Evolutionary conservation across 257 asterid species (phyloP).

Genomic region (Plectranthus barbatus): DNA sequence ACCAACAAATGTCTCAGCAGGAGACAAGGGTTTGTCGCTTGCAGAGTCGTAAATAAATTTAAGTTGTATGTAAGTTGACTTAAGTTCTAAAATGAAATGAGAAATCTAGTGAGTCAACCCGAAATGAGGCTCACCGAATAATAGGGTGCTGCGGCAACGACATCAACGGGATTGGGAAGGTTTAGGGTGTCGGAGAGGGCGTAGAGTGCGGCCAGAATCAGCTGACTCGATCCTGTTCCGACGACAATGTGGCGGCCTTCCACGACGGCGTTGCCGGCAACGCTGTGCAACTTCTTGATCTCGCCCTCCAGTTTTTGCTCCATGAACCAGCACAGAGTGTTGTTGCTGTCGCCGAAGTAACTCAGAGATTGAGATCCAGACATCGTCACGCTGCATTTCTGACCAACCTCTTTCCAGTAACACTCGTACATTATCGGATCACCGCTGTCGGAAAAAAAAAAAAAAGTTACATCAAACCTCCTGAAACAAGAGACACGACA

Average conservation of each 20-base stretch:
- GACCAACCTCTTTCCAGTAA: conserved; percentile 31
- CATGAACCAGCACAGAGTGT: conserved; percentile 62
- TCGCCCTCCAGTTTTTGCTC: conserved; percentile 67
- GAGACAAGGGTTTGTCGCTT: conserved; percentile 32
- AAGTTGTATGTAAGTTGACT: too few species aligned
- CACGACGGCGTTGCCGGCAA: conserved; percentile 52
- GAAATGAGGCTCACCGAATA: conserved; percentile 43
- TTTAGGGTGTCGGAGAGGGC: conserved; percentile 41
- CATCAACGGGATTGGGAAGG: conserved; percentile 40
- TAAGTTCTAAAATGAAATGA: not conserved
- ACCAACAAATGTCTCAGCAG: conserved; percentile 18
- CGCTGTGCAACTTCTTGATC: conserved; percentile 40
- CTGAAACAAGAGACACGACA: not conserved
- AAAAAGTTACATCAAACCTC: conserved; percentile 20
- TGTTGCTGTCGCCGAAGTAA: conserved; percentile 48
- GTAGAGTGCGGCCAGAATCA: conserved; percentile 54
- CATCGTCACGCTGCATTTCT: conserved; percentile 22
- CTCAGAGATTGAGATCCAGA: conserved; percentile 50
- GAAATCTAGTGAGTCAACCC: conserved; percentile 5
- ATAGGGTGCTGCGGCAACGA: conserved; percentile 69
- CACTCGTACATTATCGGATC: conserved; percentile 43
- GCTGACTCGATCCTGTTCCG: conserved; percentile 87
- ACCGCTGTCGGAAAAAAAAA: conserved; percentile 18
- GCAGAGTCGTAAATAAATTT: too few species aligned
- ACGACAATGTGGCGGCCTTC: conserved; percentile 48